Conservation (phyloP, 2,329 filamentous ascomycete species). For the Colletotrichum ledebouriae region DNA sequence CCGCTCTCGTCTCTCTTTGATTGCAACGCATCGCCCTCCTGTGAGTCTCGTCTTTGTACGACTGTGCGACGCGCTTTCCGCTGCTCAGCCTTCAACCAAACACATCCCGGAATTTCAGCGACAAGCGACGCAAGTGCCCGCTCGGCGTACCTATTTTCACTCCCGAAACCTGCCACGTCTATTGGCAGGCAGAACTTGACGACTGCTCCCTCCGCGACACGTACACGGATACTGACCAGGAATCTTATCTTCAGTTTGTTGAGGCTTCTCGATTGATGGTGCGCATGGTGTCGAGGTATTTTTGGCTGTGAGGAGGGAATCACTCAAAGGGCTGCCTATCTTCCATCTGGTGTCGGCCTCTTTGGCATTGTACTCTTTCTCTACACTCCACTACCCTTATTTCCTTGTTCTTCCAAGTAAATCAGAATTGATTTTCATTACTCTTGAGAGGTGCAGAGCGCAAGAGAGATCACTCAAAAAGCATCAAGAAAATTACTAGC, state of each 20-base stretch:
- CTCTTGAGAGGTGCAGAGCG: conserved; percentile 51
- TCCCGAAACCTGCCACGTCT: not conserved
- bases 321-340: conserved; percentile 44
- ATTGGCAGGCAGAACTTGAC: conserved; percentile 4
- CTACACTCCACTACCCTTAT: conserved; percentile 41
- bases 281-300: conserved; percentile 43
- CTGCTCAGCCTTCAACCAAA: conserved; percentile 13
- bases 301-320: conserved; percentile 43
- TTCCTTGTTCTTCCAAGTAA: conserved; percentile 53
- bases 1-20: conserved; percentile 14
- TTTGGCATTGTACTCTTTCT: conserved; percentile 47
- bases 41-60: conserved; percentile 1
- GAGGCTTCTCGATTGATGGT: conserved; percentile 43
- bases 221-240: conserved; percentile 31
- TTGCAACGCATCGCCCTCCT: conserved; percentile 9
- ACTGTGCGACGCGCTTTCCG: conserved; percentile 6
- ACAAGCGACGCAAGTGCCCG: conserved; percentile 40
- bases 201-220: not conserved
- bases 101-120: not conserved
- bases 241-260: conserved; percentile 33
- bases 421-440: conserved; percentile 67
- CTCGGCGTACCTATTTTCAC: conserved; percentile 17
- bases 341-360: conserved; percentile 42
- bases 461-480: conserved; percentile 43
- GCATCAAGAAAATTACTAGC: conserved; percentile 46